Percentiles rank a stretch among this genome's conserved stretches.
phyloP scores from a whole-genome alignment of 2,329 filamentous ascomycete species.

The Escovopsis sp. region DNA sequence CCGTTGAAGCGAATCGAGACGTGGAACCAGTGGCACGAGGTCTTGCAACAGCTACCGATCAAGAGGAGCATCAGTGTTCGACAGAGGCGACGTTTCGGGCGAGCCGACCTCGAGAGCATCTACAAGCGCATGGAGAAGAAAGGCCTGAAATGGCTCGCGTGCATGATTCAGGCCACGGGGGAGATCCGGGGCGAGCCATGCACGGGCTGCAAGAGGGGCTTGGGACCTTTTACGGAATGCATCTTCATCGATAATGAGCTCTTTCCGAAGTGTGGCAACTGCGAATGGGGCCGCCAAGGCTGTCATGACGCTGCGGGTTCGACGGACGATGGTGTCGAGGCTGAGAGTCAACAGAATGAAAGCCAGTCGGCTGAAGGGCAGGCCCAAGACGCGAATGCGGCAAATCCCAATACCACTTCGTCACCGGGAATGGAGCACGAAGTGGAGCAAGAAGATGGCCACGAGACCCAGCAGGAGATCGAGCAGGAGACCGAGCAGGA shows the following conservation, averaged over 20 bases:
- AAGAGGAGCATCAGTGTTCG: conserved; percentile 27
- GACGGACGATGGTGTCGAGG: conserved; percentile 7
- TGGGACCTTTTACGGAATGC: conserved; percentile 31
- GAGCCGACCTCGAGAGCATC: conserved; percentile 24
- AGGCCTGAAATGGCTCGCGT: conserved; percentile 31
- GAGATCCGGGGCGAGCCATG: conserved; percentile 26
- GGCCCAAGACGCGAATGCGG: too few species aligned
- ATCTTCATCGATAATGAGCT: conserved; percentile 26
- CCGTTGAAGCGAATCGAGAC: conserved; percentile 21
- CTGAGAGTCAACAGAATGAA: too few species aligned
- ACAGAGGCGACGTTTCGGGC: conserved; percentile 25
- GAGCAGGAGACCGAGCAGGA: too few species aligned
- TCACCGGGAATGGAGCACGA: too few species aligned
- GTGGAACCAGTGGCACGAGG: conserved; percentile 26
- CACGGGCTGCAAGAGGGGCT: conserved; percentile 25
- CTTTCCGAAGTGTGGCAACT: conserved; percentile 35
- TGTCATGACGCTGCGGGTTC: conserved; percentile 17
- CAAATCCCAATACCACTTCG: not conserved
- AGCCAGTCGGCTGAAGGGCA: too few species aligned
- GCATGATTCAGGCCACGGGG: conserved; percentile 36
- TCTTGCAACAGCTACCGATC: conserved; percentile 23
- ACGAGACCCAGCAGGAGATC: too few species aligned
- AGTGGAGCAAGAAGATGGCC: not conserved
- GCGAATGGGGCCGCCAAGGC: conserved; percentile 31
- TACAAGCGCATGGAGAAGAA: conserved; percentile 28